Percentiles rank a stretch among this genome's conserved stretches.
Evolutionary conservation across 352 stramenopile genomes (phyloP).

Genomic region (Phytopythium mirpurense): DNA sequence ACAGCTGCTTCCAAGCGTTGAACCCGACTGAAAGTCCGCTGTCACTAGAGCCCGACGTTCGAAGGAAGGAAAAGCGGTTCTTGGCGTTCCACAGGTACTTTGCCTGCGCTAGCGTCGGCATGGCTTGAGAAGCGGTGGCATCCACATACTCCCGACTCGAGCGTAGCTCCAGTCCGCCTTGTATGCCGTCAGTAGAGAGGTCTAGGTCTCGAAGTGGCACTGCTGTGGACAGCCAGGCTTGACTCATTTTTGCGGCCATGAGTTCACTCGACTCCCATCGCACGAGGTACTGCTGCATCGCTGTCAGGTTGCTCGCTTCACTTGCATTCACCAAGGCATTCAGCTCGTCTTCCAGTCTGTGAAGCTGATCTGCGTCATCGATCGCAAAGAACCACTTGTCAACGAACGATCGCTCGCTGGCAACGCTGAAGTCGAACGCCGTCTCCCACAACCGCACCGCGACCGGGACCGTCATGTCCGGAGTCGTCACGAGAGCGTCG

Average conservation of each 20-base stretch:
- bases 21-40: constrained; percentile 41
- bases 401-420: constrained; percentile 27
- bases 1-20: constrained; percentile 51
- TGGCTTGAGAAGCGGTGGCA: background rate
- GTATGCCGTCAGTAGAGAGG: constrained; percentile 15
- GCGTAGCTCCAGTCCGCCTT: constrained; percentile 56
- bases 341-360: constrained; percentile 15
- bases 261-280: constrained; percentile 43
- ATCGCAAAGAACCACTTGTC: constrained; percentile 47
- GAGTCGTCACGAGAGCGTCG: constrained; percentile 5
- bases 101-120: constrained; percentile 34
- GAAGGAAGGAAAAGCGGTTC: constrained; percentile 43
- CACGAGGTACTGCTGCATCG: constrained; percentile 31
- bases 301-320: constrained; percentile 15
- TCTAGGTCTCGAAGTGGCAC: constrained; percentile 41
- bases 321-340: constrained; percentile 11
- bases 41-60: constrained; percentile 8
- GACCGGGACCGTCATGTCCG: constrained; percentile 29
- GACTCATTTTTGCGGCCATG: constrained; percentile 19
- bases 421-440: constrained; percentile 28
- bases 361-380: constrained; percentile 11
- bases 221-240: constrained; percentile 33
- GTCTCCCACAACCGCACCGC: constrained; percentile 31
- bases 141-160: constrained; percentile 19
- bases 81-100: constrained; percentile 32